Evolutionary conservation across 257 asterid species (phyloP).

Genomic region (Striga asiatica): DNA sequence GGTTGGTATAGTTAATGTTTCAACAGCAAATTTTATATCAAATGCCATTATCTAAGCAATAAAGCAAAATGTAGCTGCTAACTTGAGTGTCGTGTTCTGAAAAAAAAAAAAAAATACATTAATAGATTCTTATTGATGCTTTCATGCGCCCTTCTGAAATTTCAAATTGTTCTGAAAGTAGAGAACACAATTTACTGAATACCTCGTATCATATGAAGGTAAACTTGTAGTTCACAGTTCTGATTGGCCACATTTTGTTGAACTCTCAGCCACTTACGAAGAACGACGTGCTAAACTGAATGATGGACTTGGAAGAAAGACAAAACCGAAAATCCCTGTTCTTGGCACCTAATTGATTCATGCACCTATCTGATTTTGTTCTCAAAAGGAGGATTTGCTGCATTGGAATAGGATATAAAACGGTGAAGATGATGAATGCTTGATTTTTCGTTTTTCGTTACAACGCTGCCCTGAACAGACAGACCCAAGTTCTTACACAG

Average conservation of each 20-base stretch:
- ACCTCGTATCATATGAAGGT: background rate
- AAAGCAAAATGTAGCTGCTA: too few species aligned
- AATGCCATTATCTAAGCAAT: too few species aligned
- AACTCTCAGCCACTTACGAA: conserved; percentile 75
- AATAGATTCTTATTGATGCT: background rate
- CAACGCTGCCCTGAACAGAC: background rate
- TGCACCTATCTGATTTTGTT: background rate
- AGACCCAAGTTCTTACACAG: background rate
- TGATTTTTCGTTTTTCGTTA: background rate
- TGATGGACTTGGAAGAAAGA: conserved; percentile 17
- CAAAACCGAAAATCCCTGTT: background rate
- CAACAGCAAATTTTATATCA: too few species aligned
- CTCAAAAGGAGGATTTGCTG: background rate
- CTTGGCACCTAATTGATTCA: background rate
- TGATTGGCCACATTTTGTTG: conserved; percentile 7
- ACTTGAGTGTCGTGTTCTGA: too few species aligned
- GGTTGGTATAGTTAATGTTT: too few species aligned
- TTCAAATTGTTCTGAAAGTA: background rate
- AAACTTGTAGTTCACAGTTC: background rate
- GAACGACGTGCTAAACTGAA: conserved; percentile 57
- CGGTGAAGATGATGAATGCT: background rate
- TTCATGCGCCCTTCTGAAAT: background rate
- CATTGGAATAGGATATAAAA: too few species aligned
- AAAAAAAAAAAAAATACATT: too few species aligned
- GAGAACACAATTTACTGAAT: background rate